phyloP scores from a whole-genome alignment of 1,284 basidiomycete genomes.

The Cutaneotrichosporon sp. region DNA sequence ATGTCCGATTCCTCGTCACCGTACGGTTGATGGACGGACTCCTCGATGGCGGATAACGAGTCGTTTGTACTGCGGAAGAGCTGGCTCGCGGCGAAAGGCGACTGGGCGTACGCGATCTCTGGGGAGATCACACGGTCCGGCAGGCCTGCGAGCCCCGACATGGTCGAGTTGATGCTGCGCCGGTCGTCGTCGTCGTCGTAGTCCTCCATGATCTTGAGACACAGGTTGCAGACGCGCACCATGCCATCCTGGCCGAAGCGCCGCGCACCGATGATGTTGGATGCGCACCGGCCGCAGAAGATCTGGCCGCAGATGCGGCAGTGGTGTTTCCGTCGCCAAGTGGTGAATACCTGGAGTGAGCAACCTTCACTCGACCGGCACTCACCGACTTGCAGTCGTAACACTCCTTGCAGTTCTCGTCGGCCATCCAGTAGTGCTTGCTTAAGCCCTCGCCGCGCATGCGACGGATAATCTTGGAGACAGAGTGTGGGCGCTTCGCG shows the following conservation, averaged over 20 bases:
- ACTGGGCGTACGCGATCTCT: conserved; percentile 60
- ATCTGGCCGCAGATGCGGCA: conserved; percentile 90
- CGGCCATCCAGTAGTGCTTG: conserved; percentile 94
- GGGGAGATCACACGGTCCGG: conserved; percentile 50
- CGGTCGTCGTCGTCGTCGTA: conserved; percentile 64
- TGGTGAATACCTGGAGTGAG: conserved; percentile 86
- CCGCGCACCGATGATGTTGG: conserved; percentile 95
- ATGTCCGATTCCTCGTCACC: conserved; percentile 36
- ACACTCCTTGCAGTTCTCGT: conserved; percentile 92
- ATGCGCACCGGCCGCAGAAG: conserved; percentile 91
- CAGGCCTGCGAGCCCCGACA: conserved; percentile 20
- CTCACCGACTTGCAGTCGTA: conserved; percentile 72
- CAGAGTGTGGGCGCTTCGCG: conserved; percentile 72
- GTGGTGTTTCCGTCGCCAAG: conserved; percentile 92
- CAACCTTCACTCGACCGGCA: conserved; percentile 56
- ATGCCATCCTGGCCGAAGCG: conserved; percentile 90
- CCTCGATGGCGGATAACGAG: conserved; percentile 47
- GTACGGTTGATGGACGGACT: conserved; percentile 37
- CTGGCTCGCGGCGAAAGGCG: conserved; percentile 84
- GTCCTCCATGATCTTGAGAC: conserved; percentile 84
- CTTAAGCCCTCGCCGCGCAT: conserved; percentile 71
- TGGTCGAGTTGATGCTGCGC: conserved; percentile 48
- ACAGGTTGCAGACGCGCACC: conserved; percentile 92
- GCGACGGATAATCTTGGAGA: conserved; percentile 83
- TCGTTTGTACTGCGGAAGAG: conserved; percentile 60